Evolutionary conservation across 305 asterid species (phyloP).

Genomic region (Euphrasia arctica): DNA sequence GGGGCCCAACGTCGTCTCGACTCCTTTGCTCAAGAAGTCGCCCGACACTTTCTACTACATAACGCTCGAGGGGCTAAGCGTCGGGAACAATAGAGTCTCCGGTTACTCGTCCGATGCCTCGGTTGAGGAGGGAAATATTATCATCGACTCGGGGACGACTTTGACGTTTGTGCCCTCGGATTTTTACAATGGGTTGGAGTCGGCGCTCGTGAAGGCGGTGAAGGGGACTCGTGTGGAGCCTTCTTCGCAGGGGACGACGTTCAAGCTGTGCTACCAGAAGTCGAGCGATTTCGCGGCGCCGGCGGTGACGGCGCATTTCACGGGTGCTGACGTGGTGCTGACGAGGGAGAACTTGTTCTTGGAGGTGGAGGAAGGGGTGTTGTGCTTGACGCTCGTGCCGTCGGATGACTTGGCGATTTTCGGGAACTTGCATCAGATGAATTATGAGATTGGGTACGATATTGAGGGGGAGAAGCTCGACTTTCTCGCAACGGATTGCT

Average conservation of each 20-base stretch:
- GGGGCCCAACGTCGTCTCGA: constrained; percentile 31
- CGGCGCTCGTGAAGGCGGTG: constrained; percentile 22
- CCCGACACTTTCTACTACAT: constrained; percentile 52
- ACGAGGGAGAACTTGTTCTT: constrained; percentile 26
- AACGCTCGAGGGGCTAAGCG: constrained; percentile 43
- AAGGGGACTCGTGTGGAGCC: constrained; percentile 5
- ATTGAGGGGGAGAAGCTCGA: constrained; percentile 22
- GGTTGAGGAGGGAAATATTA: constrained; percentile 35
- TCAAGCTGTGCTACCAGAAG: constrained; percentile 33
- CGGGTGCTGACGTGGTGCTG: constrained; percentile 41
- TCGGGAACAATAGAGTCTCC: constrained; percentile 21
- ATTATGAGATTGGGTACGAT: constrained; percentile 44
- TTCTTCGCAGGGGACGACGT: constrained; percentile 19
- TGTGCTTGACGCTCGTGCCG: constrained; percentile 39
- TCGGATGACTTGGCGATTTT: constrained; percentile 30
- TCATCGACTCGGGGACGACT: constrained; percentile 54
- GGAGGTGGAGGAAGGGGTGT: constrained; percentile 35
- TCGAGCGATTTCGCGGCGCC: constrained; percentile 26
- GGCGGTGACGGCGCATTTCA: constrained; percentile 34
- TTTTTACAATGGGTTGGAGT: constrained; percentile 27
- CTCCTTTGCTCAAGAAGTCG: constrained; percentile 33
- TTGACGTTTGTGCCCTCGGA: constrained; percentile 35
- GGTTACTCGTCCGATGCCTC: neutral
- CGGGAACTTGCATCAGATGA: constrained; percentile 46
- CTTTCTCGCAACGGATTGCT: constrained; percentile 41